These are phyloP conservation scores for Neofusicoccum laricinum DNA, from an alignment of 2,329 filamentous ascomycete genomes.

Conservation along the genomic window DNA sequence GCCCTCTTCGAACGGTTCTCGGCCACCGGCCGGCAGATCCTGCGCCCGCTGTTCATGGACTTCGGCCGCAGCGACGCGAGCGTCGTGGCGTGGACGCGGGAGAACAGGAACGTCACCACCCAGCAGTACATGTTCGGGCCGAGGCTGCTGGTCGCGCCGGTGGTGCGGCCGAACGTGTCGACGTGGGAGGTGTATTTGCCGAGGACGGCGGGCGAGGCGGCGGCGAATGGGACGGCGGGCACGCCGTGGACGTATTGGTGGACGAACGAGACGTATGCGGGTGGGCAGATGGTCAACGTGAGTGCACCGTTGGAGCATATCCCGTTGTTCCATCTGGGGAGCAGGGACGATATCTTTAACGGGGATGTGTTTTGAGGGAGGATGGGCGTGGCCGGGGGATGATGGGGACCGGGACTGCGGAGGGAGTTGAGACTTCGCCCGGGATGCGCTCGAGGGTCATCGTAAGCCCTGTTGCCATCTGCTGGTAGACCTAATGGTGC, in stretches of 20 bases:
- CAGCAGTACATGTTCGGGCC: conserved; percentile 42
- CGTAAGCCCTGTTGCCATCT: too few species aligned
- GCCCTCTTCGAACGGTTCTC: conserved; percentile 35
- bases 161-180: conserved; percentile 35
- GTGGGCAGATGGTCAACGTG: conserved; percentile 32
- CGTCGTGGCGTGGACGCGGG: conserved; percentile 22
- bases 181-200: conserved; percentile 39
- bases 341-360: conserved; percentile 23
- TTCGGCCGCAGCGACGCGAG: conserved; percentile 31
- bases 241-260: conserved; percentile 42
- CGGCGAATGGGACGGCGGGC: conserved; percentile 14
- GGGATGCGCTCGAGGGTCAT: too few species aligned
- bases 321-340: conserved; percentile 28
- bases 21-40: conserved; percentile 33
- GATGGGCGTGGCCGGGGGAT: too few species aligned
- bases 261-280: conserved; percentile 39
- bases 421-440: too few species aligned
- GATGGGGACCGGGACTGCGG: too few species aligned
- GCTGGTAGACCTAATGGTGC: too few species aligned
- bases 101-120: conserved; percentile 34
- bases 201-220: conserved; percentile 20
- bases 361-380: conserved; percentile 25
- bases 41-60: conserved; percentile 40
- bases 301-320: conserved; percentile 29
- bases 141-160: conserved; percentile 34